phyloP scores from a whole-genome alignment of 495 filamentous ascomycete species.

The Glarea lozoyensis region DNA sequence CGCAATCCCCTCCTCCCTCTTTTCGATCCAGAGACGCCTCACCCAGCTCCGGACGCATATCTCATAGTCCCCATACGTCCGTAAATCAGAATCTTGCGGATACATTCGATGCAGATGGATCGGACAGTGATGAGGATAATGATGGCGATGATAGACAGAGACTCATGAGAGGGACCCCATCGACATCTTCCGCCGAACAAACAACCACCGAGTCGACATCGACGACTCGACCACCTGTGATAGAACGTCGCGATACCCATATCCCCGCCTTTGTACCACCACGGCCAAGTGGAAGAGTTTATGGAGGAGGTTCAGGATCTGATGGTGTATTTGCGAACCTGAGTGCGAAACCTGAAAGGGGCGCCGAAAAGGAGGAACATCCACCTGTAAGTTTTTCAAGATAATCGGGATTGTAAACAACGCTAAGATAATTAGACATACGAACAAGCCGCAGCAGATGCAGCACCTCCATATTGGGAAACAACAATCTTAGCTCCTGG shows the following conservation, averaged over 20 bases:
- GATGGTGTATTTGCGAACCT: constrained; percentile 97
- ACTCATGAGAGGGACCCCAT: constrained; percentile 58
- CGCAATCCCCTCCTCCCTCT: constrained; percentile 85
- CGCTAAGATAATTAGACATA: constrained; percentile 60
- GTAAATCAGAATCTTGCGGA: constrained; percentile 76
- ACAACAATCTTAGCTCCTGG: constrained; percentile 94
- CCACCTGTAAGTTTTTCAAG: constrained; percentile 65
- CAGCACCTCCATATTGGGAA: constrained; percentile 97
- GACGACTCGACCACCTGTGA: constrained; percentile 1
- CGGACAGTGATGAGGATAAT: constrained; percentile 63
- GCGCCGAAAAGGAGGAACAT: constrained; percentile 78
- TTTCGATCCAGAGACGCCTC: constrained; percentile 83
- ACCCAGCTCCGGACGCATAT: constrained; percentile 30
- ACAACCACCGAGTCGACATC: background rate
- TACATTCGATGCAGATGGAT: constrained; percentile 74
- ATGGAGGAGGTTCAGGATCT: constrained; percentile 59
- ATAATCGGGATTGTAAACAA: background rate
- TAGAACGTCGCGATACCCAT: constrained; percentile 23
- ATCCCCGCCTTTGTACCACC: constrained; percentile 22
- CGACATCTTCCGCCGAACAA: constrained; percentile 25
- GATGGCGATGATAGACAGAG: constrained; percentile 74
- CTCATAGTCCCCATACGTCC: constrained; percentile 27
- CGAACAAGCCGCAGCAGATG: constrained; percentile 95
- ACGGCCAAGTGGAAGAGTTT: constrained; percentile 30
- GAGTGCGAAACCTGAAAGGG: constrained; percentile 80